Percentiles rank a stretch among this genome's conserved stretches.
These are phyloP conservation scores for Isabelozyma gotoi DNA, from an alignment of 805 yeast genomes.

Conservation along the genomic window DNA sequence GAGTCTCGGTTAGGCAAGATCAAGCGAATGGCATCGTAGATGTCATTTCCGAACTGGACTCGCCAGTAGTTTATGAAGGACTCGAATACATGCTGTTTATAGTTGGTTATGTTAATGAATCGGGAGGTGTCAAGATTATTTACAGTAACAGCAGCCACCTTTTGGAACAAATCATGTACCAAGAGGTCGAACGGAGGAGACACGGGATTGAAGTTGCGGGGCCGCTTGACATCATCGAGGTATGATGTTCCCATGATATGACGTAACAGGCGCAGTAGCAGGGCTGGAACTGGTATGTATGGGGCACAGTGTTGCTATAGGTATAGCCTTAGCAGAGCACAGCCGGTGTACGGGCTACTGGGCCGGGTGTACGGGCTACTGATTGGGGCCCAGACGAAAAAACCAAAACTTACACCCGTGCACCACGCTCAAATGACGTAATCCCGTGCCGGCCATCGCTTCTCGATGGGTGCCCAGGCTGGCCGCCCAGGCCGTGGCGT, in stretches of 20 bases:
- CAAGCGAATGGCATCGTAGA: slow-evolving; percentile 66
- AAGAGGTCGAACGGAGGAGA: slow-evolving; percentile 40
- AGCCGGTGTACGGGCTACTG: too few relatives aligned
- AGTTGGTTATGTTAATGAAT: slow-evolving; percentile 18
- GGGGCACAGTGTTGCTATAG: too few relatives aligned
- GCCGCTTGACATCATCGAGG: slow-evolving; percentile 13
- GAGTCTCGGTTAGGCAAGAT: slow-evolving; percentile 64
- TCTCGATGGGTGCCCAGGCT: too few relatives aligned
- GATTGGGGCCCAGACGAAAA: too few relatives aligned
- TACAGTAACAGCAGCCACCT: slow-evolving; percentile 32
- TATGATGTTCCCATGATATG: slow-evolving; percentile 9
- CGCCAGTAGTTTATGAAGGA: slow-evolving; percentile 30
- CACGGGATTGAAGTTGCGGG: slow-evolving; percentile 4
- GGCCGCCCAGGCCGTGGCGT: too few relatives aligned
- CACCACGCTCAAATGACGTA: too few relatives aligned
- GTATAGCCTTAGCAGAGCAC: too few relatives aligned
- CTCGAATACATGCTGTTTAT: slow-evolving; percentile 25
- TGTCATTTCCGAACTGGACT: slow-evolving; percentile 44
- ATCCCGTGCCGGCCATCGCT: too few relatives aligned
- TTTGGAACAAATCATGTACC: slow-evolving; percentile 41
- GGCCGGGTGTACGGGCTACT: too few relatives aligned
- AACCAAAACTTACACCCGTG: too few relatives aligned
- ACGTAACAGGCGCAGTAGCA: not conserved
- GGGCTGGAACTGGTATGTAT: too few relatives aligned
- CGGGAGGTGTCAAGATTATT: slow-evolving; percentile 21